Evolutionary conservation across 345 rosid species (phyloP), one percentile per base, ranked within the genome.

Genomic region (Combretum micranthum): DNA sequence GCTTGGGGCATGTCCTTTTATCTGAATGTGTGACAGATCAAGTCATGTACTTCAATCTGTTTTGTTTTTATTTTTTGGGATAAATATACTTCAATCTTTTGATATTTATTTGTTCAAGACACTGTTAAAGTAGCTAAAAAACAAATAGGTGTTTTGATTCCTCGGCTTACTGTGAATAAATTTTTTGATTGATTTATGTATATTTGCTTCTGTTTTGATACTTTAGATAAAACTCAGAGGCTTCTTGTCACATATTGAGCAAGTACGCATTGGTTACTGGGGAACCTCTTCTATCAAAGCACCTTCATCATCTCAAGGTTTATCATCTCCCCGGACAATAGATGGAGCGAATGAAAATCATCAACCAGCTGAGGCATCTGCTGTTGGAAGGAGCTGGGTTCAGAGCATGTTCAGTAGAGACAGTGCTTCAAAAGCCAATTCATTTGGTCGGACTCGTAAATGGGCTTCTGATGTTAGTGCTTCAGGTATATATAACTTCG

Each of bases 341-440:
- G 97, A 93, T 73, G 75, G 61, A 26, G 52, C 76, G 43, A 84
- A 76, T 75, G 96, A 93, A 64, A 74, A 69, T 74, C 81, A 89
- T 74, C 88, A 85, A 75, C 88, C 99, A 68, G 77, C 89, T 17
- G 99, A 89, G 79, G 96, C 96, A 53, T 75, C 99, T 76, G 94
- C 67, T 70, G 64, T 86, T 72, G 94, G 99, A 62, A 83, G 99
- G 78, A 93, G 96, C 72, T 93, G 99, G 99, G 99, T 89, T 51
- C 99, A 93, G 71, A 93, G 99, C 73, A 93, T 93, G 99, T 93
- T 93, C 72, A 89, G 94, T 79, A 87, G 90, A 67, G 99, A 89
- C 51, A 74, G 87, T 53, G 62, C 84, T 22, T 78, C 99, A 59
- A 83, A 90, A 68, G 61, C 82, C 2, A 82, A 75, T 65, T 87